Base-by-base conservation (phyloP, 1,139 yeast species). In the Suzukiozyma palmioleophila region DNA sequence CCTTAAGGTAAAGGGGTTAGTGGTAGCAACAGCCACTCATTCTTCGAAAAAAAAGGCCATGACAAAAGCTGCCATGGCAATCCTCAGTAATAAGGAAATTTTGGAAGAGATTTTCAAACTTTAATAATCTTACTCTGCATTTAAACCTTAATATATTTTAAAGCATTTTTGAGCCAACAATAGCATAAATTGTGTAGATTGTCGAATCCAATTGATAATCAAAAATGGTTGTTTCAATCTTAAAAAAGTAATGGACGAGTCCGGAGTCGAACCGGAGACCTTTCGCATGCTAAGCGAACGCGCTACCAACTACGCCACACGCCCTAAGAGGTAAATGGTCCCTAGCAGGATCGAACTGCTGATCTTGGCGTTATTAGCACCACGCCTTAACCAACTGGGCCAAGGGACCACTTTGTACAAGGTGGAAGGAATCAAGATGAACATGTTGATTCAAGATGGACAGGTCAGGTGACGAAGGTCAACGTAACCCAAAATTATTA, bases 281-380 rank as follows among this genome's bases (percentile, higher is more conserved):
- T 75, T 69, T 66, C 66, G 74, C 81, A 69, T 75, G 81, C 81
- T 74, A 75, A 75, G 81, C 77, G 66, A 66, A 70, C 80, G 81
- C 80, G 79, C 79, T 75, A 75, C 81, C 81, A 75, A 74, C 81
- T 75, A 70, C 79, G 80, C 81, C 79, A 75, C 79, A 73, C 79
- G 79, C 81, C 81, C 79, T 39, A 18, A 7, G 7, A 5, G 22
- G 4, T 26, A 41, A 59, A 56, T 78, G 84, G 79, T 79, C 83
- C 82, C 83, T 78, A 75, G 82, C 84, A 75, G 84, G 84, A 78
- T 79, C 84, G 83, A 78, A 77, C 83, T 73, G 84, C 81, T 75
- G 84, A 78, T 77, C 84, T 75, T 67, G 80, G 81, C 80, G 81
- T 77, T 66, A 80, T 80, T 80, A 80, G 86, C 85, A 79, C 86